Conservation (phyloP, 73 alveolate genomes). For the Paramecium bursaria region DNA sequence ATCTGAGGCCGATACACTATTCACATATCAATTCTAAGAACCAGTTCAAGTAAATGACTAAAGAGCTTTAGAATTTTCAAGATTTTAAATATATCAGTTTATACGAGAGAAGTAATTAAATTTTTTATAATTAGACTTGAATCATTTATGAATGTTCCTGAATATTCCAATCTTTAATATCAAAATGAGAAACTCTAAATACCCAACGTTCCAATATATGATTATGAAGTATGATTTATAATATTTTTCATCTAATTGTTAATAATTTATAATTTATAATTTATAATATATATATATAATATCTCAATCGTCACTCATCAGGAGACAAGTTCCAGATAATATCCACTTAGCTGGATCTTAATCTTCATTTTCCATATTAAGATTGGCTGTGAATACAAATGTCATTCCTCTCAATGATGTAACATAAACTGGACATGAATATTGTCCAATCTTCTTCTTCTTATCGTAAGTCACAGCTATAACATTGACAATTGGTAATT, state of each 20-base stretch:
- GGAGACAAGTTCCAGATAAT: constrained; percentile 96
- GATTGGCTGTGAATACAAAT: constrained; percentile 94
- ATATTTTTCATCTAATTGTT: too few species aligned
- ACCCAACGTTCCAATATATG: constrained; percentile 53
- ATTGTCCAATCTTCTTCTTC: constrained; percentile 90
- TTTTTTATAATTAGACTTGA: constrained; percentile 43
- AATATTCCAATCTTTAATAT: constrained; percentile 17
- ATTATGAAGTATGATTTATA: constrained; percentile 42
- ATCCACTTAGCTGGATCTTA: constrained; percentile 96
- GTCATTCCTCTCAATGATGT: constrained; percentile 99
- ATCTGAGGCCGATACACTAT: constrained; percentile 15
- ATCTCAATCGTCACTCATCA: constrained; percentile 94
- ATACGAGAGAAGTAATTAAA: constrained; percentile 26
- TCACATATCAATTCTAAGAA: constrained; percentile 21
- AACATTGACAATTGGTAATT: constrained; percentile 96
- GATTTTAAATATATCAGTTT: constrained; percentile 41
- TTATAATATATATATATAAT: too few species aligned
- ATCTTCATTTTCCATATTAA: constrained; percentile 99
- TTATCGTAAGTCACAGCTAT: constrained; percentile 92
- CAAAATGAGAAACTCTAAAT: background rate
- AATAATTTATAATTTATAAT: too few species aligned
- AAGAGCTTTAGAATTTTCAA: constrained; percentile 38
- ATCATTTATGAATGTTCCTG: constrained; percentile 57
- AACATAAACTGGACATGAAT: constrained; percentile 98
- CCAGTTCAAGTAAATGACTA: constrained; percentile 25